A percentile compares a stretch with the other conserved stretches of the same genome.
Conservation (phyloP, 306 rosid species). For the Morella rubra region DNA sequence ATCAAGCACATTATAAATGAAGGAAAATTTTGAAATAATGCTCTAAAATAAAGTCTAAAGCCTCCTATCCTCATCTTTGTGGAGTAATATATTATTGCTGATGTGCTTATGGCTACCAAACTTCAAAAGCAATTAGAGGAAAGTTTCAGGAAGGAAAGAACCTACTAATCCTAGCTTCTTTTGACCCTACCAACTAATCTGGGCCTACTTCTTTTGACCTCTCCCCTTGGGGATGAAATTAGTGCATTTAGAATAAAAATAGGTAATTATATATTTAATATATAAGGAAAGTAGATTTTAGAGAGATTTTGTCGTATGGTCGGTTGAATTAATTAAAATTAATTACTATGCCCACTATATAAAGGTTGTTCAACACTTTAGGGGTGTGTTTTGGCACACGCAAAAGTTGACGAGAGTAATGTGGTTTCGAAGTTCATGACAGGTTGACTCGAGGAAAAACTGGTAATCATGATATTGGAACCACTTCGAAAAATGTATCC, state of each 20-base stretch:
- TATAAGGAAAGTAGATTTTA: neutral
- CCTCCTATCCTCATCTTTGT: neutral
- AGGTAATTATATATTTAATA: no score
- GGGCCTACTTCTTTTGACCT: slow-evolving; percentile 12
- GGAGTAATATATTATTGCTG: neutral
- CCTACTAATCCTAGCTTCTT: neutral
- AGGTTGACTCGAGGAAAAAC: neutral
- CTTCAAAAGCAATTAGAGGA: neutral
- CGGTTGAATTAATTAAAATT: neutral
- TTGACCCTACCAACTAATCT: slow-evolving; percentile 7
- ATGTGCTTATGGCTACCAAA: neutral
- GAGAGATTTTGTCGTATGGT: slow-evolving; percentile 13
- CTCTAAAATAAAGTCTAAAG: neutral
- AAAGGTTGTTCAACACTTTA: no score
- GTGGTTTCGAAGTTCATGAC: neutral
- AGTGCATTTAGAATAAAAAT: no score
- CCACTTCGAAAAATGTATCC: no score
- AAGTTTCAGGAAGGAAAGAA: neutral
- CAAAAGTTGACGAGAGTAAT: no score
- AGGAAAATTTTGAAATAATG: neutral
- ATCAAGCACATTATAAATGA: neutral
- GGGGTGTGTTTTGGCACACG: no score
- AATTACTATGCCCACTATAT: neutral
- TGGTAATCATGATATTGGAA: neutral
- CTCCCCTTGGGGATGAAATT: slow-evolving; percentile 8